Percentiles rank a stretch among this genome's conserved stretches.
Conservation (phyloP, 2,329 filamentous ascomycete genomes). For the Colletotrichum sp. region DNA sequence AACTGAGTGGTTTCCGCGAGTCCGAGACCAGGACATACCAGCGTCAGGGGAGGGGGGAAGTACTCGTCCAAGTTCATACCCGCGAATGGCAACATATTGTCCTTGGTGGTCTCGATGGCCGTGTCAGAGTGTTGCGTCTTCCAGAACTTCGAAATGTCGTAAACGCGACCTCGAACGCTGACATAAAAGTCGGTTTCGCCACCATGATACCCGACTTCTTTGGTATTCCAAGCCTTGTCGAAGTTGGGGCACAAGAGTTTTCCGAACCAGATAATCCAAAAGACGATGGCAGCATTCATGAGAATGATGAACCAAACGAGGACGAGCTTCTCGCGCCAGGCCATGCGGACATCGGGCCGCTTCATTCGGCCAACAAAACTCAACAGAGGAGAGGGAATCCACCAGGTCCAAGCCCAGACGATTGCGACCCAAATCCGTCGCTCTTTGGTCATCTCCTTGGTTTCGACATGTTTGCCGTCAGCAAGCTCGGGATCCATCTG, state of each 20-base stretch:
- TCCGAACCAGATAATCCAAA: constrained; percentile 91
- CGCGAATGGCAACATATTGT: constrained; percentile 77
- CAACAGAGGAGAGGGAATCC: constrained; percentile 88
- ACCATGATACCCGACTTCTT: constrained; percentile 73
- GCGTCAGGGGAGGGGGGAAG: constrained; percentile 78
- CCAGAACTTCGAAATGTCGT: constrained; percentile 92
- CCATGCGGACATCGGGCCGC: constrained; percentile 93
- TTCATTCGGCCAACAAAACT: constrained; percentile 92
- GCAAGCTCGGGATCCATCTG: constrained; percentile 80
- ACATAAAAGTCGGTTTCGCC: constrained; percentile 85
- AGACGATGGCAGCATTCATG: constrained; percentile 82
- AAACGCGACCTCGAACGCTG: constrained; percentile 85
- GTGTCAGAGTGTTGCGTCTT: constrained; percentile 82
- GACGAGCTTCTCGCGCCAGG: constrained; percentile 94
- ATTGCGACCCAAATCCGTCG: constrained; percentile 81
- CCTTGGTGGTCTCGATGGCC: constrained; percentile 61
- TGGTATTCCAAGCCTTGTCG: constrained; percentile 83
- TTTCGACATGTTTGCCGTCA: constrained; percentile 77
- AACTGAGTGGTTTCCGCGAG: constrained; percentile 61
- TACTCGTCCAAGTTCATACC: constrained; percentile 84
- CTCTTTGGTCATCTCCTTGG: constrained; percentile 64
- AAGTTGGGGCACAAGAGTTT: constrained; percentile 87
- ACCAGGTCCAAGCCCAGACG: constrained; percentile 90
- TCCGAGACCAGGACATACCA: constrained; percentile 78
- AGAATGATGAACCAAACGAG: constrained; percentile 81